Evolutionary conservation across 352 stramenopile species (phyloP), one percentile per base, ranked within the genome.

Genomic region (Globisporangium cystogenes): DNA sequence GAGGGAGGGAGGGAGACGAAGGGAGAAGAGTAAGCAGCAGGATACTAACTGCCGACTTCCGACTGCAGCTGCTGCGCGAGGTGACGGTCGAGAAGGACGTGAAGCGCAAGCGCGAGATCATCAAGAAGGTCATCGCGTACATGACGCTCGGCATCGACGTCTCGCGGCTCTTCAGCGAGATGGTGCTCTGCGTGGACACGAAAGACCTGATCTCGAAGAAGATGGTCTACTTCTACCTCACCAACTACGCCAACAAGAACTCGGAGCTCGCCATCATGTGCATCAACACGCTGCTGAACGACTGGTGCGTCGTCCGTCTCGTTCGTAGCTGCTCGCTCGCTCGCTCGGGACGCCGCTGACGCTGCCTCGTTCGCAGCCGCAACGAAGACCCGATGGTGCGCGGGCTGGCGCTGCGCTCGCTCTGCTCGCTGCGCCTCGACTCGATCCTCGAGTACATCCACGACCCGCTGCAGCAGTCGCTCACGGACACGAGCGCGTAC

Each of bases 111-210:
- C 87, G 96, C 43, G 97, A 99, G 63, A 98, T 99, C 59, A 99
- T 99, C 68, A 99, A 99, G 69, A 99, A 99, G 70, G 93, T 99
- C 14, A 99, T 99, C 72, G 96, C 96, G 31, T 99, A 99, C 81
- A 99, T 99, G 96, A 99, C 97, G 49, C 72, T 99, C 11, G 97
- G 97, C 36, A 99, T 99, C 54, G 97, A 99, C 71, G 97, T 99
- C 18, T 99, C 95, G 23, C 83, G 93, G 35, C 89, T 99, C 44
- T 99, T 99, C 70, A 98, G 95, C 39, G 96, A 99, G 77, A 99
- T 99, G 95, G 97, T 99, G 67, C 81, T 99, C 60, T 95, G 80
- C 63, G 87, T 93, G 43, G 95, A 99, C 67, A 99, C 96, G 15
- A 92, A 96, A 48, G 97, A 99, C 81, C 84, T 99, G 14, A 98